Evolutionary conservation across 2,329 filamentous ascomycete genomes (phyloP), one percentile per base, ranked within the genome.

Genomic region (Ascochyta clinopodiicola): DNA sequence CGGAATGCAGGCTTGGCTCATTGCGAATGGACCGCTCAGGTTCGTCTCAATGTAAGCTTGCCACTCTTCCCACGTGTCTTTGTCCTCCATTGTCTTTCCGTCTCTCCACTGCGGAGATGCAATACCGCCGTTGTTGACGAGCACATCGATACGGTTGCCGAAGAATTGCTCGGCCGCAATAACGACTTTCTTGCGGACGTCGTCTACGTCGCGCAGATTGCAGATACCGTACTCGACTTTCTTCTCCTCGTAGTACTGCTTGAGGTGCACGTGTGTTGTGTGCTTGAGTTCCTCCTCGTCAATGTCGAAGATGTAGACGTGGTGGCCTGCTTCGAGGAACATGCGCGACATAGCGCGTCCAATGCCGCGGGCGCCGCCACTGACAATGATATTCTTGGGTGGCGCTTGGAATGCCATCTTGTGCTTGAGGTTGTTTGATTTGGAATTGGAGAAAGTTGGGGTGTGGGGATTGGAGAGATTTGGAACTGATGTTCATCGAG

Each of bases 361-460:
- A 54, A 83, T 81, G n/a, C 80, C 81, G 38, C 75, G 75, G 5
- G 78, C 79, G 24, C 75, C 79, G 22, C 79, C 79, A 29, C 71
- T 75, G 35, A 79, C 71, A 61, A 79, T 63, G 47, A 76, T 66
- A 29, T 75, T 73, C 45, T 68, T 73, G 17, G 69, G 66, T 29
- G 59, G 42, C 39, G 44, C 52, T 37, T 47, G 35, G 10, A 59
- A 47, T 24, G 47, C 38, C 44, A 50, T 56, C 21, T 24, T 39
- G 17, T 35, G 24, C 21, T 36, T 31, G 25, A 21, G 17, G n/a
- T 35, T 15, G 31, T 47, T 25, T 17, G 13, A 17, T 29, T 32
- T 17, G 31, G 15, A 38, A 35, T 35, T 44, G 29, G 36, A 6
- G 6, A 6, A 44, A 19, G 24, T 44, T 17, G 39, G 48, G 22